phyloP scores from a whole-genome alignment of 192 early-diverging fungal genomes.

The Martensiomyces pterosporus region DNA sequence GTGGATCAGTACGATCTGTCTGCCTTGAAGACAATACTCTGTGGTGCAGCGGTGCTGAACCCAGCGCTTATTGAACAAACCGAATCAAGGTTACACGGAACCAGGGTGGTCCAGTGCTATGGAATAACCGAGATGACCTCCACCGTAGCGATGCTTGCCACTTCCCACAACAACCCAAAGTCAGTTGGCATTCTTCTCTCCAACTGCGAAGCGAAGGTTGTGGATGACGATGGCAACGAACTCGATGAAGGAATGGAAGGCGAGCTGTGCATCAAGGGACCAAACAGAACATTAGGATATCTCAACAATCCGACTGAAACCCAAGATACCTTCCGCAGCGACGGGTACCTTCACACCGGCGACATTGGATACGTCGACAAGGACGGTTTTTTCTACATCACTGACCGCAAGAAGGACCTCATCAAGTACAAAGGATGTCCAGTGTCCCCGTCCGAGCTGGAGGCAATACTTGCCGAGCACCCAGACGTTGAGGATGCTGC shows the following conservation, averaged over 20 bases:
- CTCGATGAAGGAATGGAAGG: slow-evolving; percentile 50
- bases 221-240: slow-evolving; percentile 67
- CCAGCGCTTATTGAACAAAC: slow-evolving; percentile 58
- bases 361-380: too few relatives aligned
- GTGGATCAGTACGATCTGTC: too few relatives aligned
- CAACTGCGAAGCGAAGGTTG: slow-evolving; percentile 66
- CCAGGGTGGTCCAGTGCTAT: too few relatives aligned
- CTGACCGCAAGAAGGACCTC: slow-evolving; percentile 83
- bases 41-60: slow-evolving; percentile 76
- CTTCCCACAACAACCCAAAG: too few relatives aligned
- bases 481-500: slow-evolving; percentile 65
- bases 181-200: too few relatives aligned
- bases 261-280: too few relatives aligned
- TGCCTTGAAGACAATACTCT: slow-evolving; percentile 58
- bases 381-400: too few relatives aligned
- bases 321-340: slow-evolving; percentile 59
- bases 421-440: slow-evolving; percentile 83
- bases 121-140: too few relatives aligned
- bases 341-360: too few relatives aligned
- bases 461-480: slow-evolving; percentile 67
- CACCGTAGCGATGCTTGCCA: too few relatives aligned
- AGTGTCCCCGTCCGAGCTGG: too few relatives aligned
- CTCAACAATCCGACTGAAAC: slow-evolving; percentile 78
- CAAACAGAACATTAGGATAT: slow-evolving; percentile 82
- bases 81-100: slow-evolving; percentile 37